Evolutionary conservation across 768 basidiomycete species (phyloP), one percentile per base, ranked within the genome.

Genomic region (Scleroderma citrinum): DNA sequence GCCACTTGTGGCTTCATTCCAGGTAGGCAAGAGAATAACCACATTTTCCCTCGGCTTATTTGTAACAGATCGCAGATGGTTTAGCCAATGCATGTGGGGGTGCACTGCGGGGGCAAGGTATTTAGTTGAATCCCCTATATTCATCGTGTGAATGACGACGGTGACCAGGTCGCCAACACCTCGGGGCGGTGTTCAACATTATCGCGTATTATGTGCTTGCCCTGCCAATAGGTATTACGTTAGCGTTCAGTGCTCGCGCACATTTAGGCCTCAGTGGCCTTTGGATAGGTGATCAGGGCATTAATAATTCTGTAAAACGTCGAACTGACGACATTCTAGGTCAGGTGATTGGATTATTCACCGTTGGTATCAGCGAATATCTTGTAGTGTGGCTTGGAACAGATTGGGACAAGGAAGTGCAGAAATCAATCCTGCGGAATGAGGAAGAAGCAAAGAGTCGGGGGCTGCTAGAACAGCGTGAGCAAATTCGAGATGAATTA

Each of bases 131-230:
- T 5, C 30, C 14, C 11, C 12, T 29, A 29, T 16, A 14, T 24
- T 26, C 10, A 5, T 12, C 11, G 8, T 19, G 56, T 55, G 34
- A 64, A 14, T 31, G 23, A 51, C 46, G 14, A 19, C 32, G 19
- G 31, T 17, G 19, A 40, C 46, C 54, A 69, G 73, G 71, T 7
- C 63, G 83, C 17, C 87, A 89, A 60, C 81, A 83, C 52, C 74
- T 88, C 16, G 87, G 86, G 7, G 86, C 87, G 7, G 56, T 80
- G 7, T 87, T 88, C 69, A 87, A 89, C 59, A 60, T 85, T 21
- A 65, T 85, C 14, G 85, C 85, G 32, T 80, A 80, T 60, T 81
- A 80, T 49, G 67, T 77, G 1, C 59, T 80, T 32, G 79, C 77
- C 4, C 61, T 80, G 2, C 79, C 78, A 0, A 59, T 80, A 19